Conservation (phyloP, 305 asterid genomes). For the Withania somnifera region DNA sequence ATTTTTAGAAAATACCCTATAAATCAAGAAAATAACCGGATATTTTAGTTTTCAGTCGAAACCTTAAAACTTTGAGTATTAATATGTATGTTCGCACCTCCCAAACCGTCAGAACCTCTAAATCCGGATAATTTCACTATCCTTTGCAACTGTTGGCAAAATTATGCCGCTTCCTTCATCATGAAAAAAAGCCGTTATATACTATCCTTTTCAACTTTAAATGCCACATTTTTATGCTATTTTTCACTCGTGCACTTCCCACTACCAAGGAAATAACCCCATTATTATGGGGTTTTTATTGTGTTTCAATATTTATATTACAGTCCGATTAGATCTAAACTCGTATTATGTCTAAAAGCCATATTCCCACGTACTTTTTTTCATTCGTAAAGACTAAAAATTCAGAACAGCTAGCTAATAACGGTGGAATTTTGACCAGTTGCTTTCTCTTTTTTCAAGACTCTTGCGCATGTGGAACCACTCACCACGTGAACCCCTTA, state of each 20-base stretch:
- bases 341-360: too few species aligned
- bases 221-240: neutral
- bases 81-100: too few species aligned
- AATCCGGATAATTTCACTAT: too few species aligned
- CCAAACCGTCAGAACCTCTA: too few species aligned
- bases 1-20: too few species aligned
- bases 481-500: constrained; percentile 3
- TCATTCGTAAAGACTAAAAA: neutral
- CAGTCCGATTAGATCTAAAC: neutral
- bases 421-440: neutral
- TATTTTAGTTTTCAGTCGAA: too few species aligned
- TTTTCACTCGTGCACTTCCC: constrained; percentile 1
- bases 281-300: too few species aligned
- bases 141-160: neutral
- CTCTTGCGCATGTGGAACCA: constrained; percentile 8
- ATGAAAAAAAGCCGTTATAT: neutral
- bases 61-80: too few species aligned
- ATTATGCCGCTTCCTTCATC: neutral
- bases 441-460: neutral
- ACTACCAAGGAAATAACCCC: neutral
- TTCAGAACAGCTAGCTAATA: neutral
- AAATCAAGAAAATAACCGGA: too few species aligned
- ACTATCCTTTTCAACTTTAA: neutral
- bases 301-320: neutral
- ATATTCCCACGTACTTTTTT: too few species aligned